A percentile compares a stretch with the other conserved stretches of the same genome.
Evolutionary conservation across 441 rosid genomes (phyloP).

Genomic region (Erodium texanum): DNA sequence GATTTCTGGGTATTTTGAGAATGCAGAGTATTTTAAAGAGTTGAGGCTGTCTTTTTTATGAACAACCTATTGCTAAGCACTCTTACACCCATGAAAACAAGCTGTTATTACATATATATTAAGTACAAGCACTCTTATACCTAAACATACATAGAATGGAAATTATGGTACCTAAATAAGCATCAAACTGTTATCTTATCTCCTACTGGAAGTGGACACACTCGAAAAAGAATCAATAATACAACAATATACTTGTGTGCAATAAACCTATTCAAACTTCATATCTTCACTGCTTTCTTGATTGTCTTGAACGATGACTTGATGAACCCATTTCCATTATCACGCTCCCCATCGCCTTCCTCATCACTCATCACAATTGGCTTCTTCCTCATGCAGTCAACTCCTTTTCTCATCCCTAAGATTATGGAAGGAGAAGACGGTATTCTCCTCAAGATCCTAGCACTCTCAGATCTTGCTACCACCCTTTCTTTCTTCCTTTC

Average conservation of each 20-base stretch:
- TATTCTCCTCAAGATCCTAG: slow-evolving; percentile 20
- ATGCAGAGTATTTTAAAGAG: slow-evolving; percentile 48
- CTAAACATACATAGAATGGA: slow-evolving; percentile 5
- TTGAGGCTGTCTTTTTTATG: slow-evolving; percentile 49
- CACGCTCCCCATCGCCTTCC: slow-evolving; percentile 34
- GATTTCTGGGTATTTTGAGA: slow-evolving; percentile 64
- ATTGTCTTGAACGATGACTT: slow-evolving; percentile 29
- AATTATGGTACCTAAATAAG: slow-evolving; percentile 13
- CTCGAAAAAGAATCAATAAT: slow-evolving; percentile 8
- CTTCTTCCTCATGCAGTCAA: slow-evolving; percentile 71
- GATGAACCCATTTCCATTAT: slow-evolving; percentile 46
- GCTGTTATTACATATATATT: slow-evolving; percentile 23
- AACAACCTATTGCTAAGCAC: too few species aligned
- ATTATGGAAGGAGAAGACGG: slow-evolving; percentile 87
- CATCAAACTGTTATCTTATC: slow-evolving; percentile 22
- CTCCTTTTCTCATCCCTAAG: slow-evolving; percentile 64
- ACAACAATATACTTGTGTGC: not conserved
- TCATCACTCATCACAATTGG: slow-evolving; percentile 44
- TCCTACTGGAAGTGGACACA: too few species aligned
- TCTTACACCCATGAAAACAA: slow-evolving; percentile 41
- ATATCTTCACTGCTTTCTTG: slow-evolving; percentile 25
- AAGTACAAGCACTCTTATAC: slow-evolving; percentile 11
- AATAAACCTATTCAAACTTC: too few species aligned
- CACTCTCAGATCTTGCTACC: slow-evolving; percentile 58
- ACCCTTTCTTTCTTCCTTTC: slow-evolving; percentile 40